Evolutionary conservation across 2,329 filamentous ascomycete species (phyloP).

Genomic region (Xylaria sp.): DNA sequence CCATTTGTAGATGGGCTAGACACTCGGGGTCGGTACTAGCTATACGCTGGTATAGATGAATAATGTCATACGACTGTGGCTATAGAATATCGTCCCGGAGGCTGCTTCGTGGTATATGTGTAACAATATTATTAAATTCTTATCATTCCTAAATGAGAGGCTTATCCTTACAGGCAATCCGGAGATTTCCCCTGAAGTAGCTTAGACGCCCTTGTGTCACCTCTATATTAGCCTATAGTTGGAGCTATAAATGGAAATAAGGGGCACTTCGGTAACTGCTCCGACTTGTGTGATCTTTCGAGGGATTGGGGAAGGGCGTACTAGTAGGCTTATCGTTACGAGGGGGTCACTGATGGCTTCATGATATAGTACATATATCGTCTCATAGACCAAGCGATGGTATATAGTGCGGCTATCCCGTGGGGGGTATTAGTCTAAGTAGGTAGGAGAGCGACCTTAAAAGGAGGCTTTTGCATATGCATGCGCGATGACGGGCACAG

Average conservation of each 20-base stretch:
- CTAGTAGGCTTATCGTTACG: background rate
- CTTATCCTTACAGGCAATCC: background rate
- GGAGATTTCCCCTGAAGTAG: background rate
- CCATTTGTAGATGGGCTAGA: background rate
- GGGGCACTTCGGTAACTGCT: background rate
- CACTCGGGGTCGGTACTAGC: background rate
- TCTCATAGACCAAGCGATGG: background rate
- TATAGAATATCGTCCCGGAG: background rate
- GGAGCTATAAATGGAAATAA: background rate
- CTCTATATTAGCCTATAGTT: background rate
- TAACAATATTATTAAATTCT: background rate
- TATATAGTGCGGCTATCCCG: background rate
- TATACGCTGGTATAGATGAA: background rate
- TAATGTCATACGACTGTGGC: background rate
- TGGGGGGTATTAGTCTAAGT: background rate
- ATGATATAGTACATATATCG: background rate
- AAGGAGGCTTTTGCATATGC: conserved; percentile 29
- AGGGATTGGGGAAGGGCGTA: background rate
- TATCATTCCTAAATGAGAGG: background rate
- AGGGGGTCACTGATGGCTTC: background rate
- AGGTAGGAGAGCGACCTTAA: background rate
- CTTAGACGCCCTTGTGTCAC: conserved; percentile 1
- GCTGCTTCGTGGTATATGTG: background rate
- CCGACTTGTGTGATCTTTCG: background rate
- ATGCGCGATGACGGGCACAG: conserved; percentile 28